Conservation (phyloP, 192 early-diverging fungal species). For the Backusella psychrophila region DNA sequence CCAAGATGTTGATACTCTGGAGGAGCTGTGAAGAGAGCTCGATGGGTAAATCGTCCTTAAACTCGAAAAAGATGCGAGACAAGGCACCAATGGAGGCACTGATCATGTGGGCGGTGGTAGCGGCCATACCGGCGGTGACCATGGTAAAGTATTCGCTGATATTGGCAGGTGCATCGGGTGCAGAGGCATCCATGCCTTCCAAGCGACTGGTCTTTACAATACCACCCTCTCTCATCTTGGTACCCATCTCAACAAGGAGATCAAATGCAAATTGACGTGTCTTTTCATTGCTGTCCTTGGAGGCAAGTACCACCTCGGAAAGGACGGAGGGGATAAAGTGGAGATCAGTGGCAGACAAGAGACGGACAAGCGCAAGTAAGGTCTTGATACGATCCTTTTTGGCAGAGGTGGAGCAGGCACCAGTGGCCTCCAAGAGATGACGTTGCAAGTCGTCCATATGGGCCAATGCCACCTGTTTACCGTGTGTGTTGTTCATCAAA, state of each 20-base stretch:
- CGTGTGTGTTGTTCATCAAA: conserved; percentile 47
- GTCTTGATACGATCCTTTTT: conserved; percentile 78
- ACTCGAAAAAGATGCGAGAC: conserved; percentile 90
- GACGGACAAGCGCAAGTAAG: conserved; percentile 62
- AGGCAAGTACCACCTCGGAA: conserved; percentile 88
- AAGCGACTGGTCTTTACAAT: conserved; percentile 36
- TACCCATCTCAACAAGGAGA: conserved; percentile 84
- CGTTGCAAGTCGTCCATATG: conserved; percentile 60
- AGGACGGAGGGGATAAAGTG: conserved; percentile 85
- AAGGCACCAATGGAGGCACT: conserved; percentile 85
- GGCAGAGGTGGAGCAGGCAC: conserved; percentile 63
- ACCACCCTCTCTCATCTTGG: conserved; percentile 81
- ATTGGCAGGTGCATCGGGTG: conserved; percentile 47
- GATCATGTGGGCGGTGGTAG: conserved; percentile 89
- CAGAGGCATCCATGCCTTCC: conserved; percentile 32
- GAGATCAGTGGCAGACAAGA: conserved; percentile 63
- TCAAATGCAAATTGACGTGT: conserved; percentile 81
- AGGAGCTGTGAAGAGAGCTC: conserved; percentile 73
- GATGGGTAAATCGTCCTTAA: conserved; percentile 66
- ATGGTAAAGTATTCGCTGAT: conserved; percentile 89
- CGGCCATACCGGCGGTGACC: conserved; percentile 92
- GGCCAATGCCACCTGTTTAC: conserved; percentile 39
- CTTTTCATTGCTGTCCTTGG: conserved; percentile 93
- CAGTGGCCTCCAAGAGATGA: conserved; percentile 71
- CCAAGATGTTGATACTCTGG: conserved; percentile 76